Conservation (phyloP, 2,329 filamentous ascomycete genomes). For the Colletotrichum sp. region DNA sequence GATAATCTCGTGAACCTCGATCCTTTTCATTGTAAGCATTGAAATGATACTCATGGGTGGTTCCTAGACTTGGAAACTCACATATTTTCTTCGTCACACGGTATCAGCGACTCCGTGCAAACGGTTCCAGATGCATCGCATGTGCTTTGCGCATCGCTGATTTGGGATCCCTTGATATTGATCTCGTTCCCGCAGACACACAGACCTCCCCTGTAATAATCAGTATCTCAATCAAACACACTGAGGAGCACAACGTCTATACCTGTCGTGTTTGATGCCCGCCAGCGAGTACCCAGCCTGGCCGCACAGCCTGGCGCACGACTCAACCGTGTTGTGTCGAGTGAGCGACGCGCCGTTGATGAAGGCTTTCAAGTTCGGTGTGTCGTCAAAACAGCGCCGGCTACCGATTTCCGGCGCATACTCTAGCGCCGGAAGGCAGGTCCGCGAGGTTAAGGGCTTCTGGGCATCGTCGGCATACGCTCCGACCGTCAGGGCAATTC, state of each 20-base stretch:
- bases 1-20: background rate
- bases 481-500: background rate
- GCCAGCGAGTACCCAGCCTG: background rate
- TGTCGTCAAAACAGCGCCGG: background rate
- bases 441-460: background rate
- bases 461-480: background rate
- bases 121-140: background rate
- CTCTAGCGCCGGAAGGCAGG: background rate
- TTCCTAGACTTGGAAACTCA: background rate
- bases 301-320: background rate
- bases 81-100: background rate
- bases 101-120: background rate
- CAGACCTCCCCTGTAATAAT: background rate
- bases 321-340: background rate
- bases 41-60: background rate
- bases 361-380: background rate
- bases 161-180: background rate
- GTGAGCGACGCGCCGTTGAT: background rate
- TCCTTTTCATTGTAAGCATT: background rate
- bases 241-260: rapidly evolving
- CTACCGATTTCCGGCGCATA: background rate
- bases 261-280: background rate
- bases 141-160: background rate
- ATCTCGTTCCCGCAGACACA: background rate
- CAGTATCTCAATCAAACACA: rapidly evolving